Evolutionary conservation across 768 basidiomycete species (phyloP), one percentile per base, ranked within the genome.

Genomic region (Asterophora parasitica): DNA sequence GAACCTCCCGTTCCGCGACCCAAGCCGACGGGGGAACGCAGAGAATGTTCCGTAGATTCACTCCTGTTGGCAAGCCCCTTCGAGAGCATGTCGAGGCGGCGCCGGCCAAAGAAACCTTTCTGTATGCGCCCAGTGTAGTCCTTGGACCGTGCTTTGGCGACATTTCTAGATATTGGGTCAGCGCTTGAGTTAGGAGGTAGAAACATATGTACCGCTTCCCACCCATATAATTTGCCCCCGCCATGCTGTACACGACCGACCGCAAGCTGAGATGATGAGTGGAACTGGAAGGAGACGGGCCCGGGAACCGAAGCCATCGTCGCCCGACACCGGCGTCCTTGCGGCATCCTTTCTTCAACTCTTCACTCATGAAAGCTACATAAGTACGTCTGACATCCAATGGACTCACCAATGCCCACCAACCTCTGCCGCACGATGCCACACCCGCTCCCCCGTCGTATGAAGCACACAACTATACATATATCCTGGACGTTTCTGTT

Each of bases 141-240:
- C 57, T 72, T 85, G 4, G 71, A 72, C 45, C 79, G 76, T 0
- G 79, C 72, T 59, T 75, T 80, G 15, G 77, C 78, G 1, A 72
- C 70, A 57, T 79, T 86, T 56, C 85, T 87, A 47, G 28, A 38
- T 27, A 15, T 9, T 34, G 38, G 27, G 38, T 30, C 17, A 34
- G 23, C 23, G 23, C 23, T 8, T 41, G 16, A 46, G 39, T 17
- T 26, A 16, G 31, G 36, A 38, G 11, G 16, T 16, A 7, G 23
- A 19, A 34, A 2, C 15, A 23, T 23, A 23, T 63, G 30, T 40
- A 82, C 84, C 81, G 73, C 66, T 78, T 83, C 10, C 85, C 85
- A 17, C 85, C 85, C 83, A 84, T 86, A 52, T 86, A 87, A 56
- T 87, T 87, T 26, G 83, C 85, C 5, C 85, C 84, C 16, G 67